Base-by-base conservation (phyloP, 805 yeast species). In the Lipomyces yamanashiensis region DNA sequence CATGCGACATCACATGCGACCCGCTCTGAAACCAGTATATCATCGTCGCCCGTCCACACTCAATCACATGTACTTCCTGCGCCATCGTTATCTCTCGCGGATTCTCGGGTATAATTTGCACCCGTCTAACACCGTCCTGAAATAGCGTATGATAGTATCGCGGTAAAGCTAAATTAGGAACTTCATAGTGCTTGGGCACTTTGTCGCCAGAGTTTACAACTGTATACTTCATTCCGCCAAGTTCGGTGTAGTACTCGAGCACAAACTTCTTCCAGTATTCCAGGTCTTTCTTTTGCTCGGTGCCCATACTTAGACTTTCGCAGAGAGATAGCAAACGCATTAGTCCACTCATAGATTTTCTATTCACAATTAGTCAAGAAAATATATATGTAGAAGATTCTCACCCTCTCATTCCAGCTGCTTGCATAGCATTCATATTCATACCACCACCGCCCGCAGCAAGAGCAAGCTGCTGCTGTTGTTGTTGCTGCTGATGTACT, bases 21-120 rank as follows among this genome's bases (percentile, higher is more conserved):
- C 95, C 96, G 74, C 90, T 96, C 1, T 77, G 74, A 72, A 85
- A 89, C 74, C 82, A 79, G 67, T 81, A 82, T 17, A 82, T 77
- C 52, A 82, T 74, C 0, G 82, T 76, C 41, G 82, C 78, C 50
- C 84, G 77, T 12, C 84, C 79, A 54, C 86, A 81, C 47, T 85
- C 87, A 40, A 87, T 73, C 58, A 81, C 79, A 0, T 85, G 81
- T 5, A 82, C 79, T 0, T 86, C 86, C 64, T 83, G 80, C 3
- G 84, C 80, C 54, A 85, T 72, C 0, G 82, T 81, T 62, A 82
- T 83, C 6, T 87, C 85, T 41, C 83, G 78, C 1, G 85, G 83
- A 54, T 74, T 74, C 54, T 75, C 78, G 13, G 74, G 67, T 7
- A 79, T 77, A 5, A 85, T 72, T 67, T 85, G 89, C 41, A 85